A percentile compares a stretch with the other conserved stretches of the same genome.
Conservation (phyloP, 108 stramenopile genomes). For the Schizochytrium sp. region DNA sequence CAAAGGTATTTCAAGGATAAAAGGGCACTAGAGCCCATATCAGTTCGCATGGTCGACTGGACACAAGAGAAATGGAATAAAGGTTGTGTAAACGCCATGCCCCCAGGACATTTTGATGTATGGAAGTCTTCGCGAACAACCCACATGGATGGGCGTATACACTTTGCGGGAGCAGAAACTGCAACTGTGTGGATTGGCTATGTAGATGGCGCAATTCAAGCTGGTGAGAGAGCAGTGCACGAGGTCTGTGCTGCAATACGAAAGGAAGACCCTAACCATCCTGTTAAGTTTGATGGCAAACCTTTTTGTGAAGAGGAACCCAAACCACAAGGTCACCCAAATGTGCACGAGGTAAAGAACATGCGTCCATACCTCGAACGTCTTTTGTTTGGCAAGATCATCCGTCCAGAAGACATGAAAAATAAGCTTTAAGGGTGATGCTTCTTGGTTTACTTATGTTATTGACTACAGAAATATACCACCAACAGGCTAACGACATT, state of each 20-base stretch:
- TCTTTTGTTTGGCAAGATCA: too few relatives aligned
- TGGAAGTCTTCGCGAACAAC: neutral
- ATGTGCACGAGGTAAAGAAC: too few relatives aligned
- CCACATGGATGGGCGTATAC: slow-evolving; percentile 12
- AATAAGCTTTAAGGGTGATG: too few relatives aligned
- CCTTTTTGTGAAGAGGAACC: too few relatives aligned
- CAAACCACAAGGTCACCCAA: too few relatives aligned
- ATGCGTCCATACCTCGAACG: too few relatives aligned
- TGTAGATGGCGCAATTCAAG: slow-evolving; percentile 50
- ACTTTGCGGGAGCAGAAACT: slow-evolving; percentile 34
- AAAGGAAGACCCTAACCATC: neutral
- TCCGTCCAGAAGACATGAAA: too few relatives aligned
- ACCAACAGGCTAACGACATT: too few relatives aligned
- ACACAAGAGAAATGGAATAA: neutral
- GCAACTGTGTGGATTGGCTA: slow-evolving; percentile 9
- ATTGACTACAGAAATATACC: too few relatives aligned
- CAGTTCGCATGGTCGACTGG: neutral
- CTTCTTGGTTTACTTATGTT: too few relatives aligned
- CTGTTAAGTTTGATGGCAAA: too few relatives aligned
- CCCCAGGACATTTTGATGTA: neutral
- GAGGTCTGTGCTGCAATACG: neutral
- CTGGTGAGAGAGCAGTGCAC: slow-evolving; percentile 18
- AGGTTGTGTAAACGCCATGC: neutral
- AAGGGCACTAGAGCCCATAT: neutral
- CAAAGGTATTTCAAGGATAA: neutral